Evolutionary conservation across 2,329 filamentous ascomycete genomes (phyloP).

Genomic region (Microsporum ferrugineum): DNA sequence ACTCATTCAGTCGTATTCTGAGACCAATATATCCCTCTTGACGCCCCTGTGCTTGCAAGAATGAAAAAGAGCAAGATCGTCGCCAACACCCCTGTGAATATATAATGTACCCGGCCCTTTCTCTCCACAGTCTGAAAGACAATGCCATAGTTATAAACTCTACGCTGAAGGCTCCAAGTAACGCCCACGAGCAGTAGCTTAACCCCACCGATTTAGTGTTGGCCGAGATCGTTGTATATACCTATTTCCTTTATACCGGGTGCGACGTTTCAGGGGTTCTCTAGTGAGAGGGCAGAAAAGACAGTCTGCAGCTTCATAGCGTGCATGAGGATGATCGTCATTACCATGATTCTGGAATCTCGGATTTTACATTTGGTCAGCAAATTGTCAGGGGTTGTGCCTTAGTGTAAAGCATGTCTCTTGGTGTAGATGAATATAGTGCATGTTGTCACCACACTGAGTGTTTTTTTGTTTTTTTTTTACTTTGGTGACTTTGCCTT

Average conservation of each 20-base stretch:
- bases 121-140: neutral
- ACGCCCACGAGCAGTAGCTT: neutral
- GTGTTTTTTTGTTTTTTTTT: neutral
- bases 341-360: neutral
- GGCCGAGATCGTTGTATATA: neutral
- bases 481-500: neutral
- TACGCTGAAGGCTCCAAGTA: neutral
- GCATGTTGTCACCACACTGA: neutral
- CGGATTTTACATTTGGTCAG: neutral
- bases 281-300: neutral
- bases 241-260: neutral
- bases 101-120: neutral
- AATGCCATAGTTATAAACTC: neutral
- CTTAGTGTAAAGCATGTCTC: neutral
- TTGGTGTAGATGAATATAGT: neutral
- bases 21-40: neutral
- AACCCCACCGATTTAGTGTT: neutral
- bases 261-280: neutral
- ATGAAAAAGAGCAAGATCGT: neutral
- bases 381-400: neutral
- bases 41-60: neutral
- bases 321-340: neutral
- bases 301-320: neutral
- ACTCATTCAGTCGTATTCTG: neutral
- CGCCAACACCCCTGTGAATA: neutral